Evolutionary conservation across 164 flowering plant species (phyloP), one percentile per base, ranked within the genome.

Genomic region (Macadamia tetraphylla): DNA sequence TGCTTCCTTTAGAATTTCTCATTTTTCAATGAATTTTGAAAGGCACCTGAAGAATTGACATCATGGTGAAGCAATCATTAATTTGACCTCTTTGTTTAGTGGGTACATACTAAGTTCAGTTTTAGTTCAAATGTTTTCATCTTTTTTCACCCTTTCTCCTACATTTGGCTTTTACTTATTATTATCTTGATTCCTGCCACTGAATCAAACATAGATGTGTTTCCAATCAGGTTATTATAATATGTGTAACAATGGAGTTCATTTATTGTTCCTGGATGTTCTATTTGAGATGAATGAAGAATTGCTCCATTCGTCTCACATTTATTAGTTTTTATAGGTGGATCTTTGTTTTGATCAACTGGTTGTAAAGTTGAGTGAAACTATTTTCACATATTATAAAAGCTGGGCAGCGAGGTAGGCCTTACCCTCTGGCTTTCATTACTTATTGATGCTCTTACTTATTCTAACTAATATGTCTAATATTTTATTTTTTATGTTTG

Each of bases 341-440:
- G 99, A 95, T 75, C 96, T 88, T 71, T 89, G 96, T 79, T 95
- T 95, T 76, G 99, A 95, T 78, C 85, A 92, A 75, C 91, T 95
- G 77, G 91, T 92, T 65, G 77, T 88, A 65, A 95, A 83, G 77
- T 80, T 92, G 58, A 85, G 88, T 76, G 98, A 89, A 29, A 74
- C 73, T 65, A 83, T 92, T 71, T 95, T 90, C 80, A 89, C 97
- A 57, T 85, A 95, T 75, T 90, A 88, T 80, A 95, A 95, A 81
- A 88, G 97, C 73, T 86, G 90, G 86, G 97, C 99, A 32, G 96
- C 99, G 62, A 92, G 97, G 99, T 92, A 85, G 32, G 7, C 40
- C 29, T 35, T 35, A 35, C 40, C 3, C 40, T 35, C 40, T 35
- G 40, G 5, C 5, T 35, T 35, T 35, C 18, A 63, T 63, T 42